A percentile compares a stretch with the other conserved stretches of the same genome.
phyloP scores from a whole-genome alignment of 371 early-diverging fungal species.

The Rhizopus stolonifer region DNA sequence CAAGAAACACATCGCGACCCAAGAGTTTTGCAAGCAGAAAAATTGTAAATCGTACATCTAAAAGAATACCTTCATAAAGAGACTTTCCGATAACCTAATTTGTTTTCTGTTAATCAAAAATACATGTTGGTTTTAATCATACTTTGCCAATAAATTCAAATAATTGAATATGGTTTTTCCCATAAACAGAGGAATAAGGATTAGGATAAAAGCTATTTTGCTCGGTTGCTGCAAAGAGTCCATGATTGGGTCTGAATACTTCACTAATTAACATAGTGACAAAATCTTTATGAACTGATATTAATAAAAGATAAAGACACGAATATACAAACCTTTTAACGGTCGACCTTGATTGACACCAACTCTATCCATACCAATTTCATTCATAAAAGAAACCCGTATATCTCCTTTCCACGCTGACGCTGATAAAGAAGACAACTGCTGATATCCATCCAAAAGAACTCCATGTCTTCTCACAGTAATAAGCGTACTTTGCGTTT shows the following conservation, averaged over 20 bases:
- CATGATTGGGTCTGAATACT: conserved; percentile 76
- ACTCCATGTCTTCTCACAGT: conserved; percentile 69
- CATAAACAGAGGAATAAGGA: conserved; percentile 48
- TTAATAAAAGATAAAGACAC: conserved; percentile 20
- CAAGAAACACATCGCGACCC: conserved; percentile 71
- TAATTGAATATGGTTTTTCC: conserved; percentile 55
- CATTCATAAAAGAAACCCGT: conserved; percentile 80
- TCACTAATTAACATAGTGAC: conserved; percentile 72
- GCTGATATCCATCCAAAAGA: conserved; percentile 80
- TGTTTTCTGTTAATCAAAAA: background rate
- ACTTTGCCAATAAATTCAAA: conserved; percentile 81
- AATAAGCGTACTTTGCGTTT: conserved; percentile 34
- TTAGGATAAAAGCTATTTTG: conserved; percentile 72
- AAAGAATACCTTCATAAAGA: conserved; percentile 84
- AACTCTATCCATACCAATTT: conserved; percentile 70
- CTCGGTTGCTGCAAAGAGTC: conserved; percentile 71
- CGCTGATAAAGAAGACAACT: conserved; percentile 52
- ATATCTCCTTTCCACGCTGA: conserved; percentile 71
- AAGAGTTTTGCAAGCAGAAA: conserved; percentile 84
- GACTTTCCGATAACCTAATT: conserved; percentile 79
- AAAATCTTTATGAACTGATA: conserved; percentile 66
- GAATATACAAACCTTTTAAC: conserved; percentile 64
- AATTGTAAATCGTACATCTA: conserved; percentile 84
- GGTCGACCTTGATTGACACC: conserved; percentile 95
- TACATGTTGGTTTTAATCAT: too few species aligned